phyloP scores from a whole-genome alignment of 164 flowering plant species.

The Protea cynaroides region DNA sequence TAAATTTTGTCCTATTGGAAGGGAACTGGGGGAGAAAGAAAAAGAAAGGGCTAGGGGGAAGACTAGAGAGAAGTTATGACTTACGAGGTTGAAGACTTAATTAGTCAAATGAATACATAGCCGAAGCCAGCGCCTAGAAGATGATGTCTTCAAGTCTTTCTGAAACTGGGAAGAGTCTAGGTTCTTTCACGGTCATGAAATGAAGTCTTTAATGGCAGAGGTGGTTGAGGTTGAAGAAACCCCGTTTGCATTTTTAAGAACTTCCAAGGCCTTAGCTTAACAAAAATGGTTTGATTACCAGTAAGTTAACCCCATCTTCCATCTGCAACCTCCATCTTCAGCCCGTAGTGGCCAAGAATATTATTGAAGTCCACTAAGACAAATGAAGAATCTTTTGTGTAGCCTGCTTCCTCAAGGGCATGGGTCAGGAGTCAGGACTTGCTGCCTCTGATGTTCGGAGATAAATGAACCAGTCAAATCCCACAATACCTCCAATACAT shows the following conservation, averaged over 20 bases:
- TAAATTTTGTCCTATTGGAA: constrained; percentile 20
- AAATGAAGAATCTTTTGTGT: constrained; percentile 35
- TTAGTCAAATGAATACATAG: too few relatives aligned
- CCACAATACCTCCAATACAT: too few relatives aligned
- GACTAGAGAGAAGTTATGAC: constrained; percentile 30
- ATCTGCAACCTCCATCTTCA: constrained; percentile 16
- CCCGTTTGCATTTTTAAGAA: not conserved
- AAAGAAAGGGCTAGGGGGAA: constrained; percentile 56
- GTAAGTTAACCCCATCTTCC: constrained; percentile 14
- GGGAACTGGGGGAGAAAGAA: constrained; percentile 41
- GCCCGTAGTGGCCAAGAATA: constrained; percentile 19
- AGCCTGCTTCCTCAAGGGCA: constrained; percentile 58
- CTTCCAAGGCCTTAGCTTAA: constrained; percentile 2
- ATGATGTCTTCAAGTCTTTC: constrained; percentile 13
- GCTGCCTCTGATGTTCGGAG: too few relatives aligned
- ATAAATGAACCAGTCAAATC: too few relatives aligned
- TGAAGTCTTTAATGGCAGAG: constrained; percentile 16
- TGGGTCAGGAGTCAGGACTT: constrained; percentile 47
- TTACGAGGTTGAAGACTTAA: too few relatives aligned
- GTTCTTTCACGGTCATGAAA: constrained; percentile 17
- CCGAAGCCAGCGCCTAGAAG: too few relatives aligned
- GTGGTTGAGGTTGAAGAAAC: constrained; percentile 20
- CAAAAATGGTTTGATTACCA: constrained; percentile 1
- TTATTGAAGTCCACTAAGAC: constrained; percentile 35
- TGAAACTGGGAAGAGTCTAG: constrained; percentile 25